Evolutionary conservation across 2,329 filamentous ascomycete species (phyloP), one percentile per base, ranked within the genome.

Genomic region (Macrophomina phaseolina): DNA sequence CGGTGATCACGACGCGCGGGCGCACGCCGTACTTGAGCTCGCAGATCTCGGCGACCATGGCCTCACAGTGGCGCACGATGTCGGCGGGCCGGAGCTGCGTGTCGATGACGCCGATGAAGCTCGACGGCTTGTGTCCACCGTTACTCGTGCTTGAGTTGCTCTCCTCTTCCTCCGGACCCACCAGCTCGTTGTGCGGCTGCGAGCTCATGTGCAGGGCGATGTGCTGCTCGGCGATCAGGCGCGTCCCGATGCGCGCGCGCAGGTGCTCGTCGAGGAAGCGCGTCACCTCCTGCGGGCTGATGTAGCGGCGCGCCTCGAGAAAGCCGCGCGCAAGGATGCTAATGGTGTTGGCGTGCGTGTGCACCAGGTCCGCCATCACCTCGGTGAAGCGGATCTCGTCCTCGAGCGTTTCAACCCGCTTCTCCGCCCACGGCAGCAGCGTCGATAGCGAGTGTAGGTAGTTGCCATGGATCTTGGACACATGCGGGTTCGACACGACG

Each of bases 401-500:
- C 67, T 96, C 90, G 53, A 95, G 83, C 1, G 87, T 92, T 55
- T 87, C 88, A 69, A 96, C 93, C 66, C 86, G 85, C 66, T 86
- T 84, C 75, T 91, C 85, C 38, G 90, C 89, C 74, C 94, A 97
- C 5, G 94, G 94, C 4, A 98, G 86, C 16, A 99, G 85, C 0
- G 93, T 97, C 2, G 92, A 94, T 23, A 99, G 84, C 2, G 93
- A 97, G 79, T 97, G 94, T 52, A 97, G 85, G 79, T 99, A 99
- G 80, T 97, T 98, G 79, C 92, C 90, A 83, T 98, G 97, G 70
- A 99, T 99, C 73, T 91, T 90, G 32, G 90, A 91, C 72, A 99
- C 93, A 77, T 97, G 93, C 0, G 93, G 92, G 77, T 99, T 98
- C n/a, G 94, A 94, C 32, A 99, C 95, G 65, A 99, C 94, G 70